Evolutionary conservation across 148 eudicot genomes (phyloP), one percentile per base, ranked within the genome.

Genomic region (Tetragonia tetragonoides): DNA sequence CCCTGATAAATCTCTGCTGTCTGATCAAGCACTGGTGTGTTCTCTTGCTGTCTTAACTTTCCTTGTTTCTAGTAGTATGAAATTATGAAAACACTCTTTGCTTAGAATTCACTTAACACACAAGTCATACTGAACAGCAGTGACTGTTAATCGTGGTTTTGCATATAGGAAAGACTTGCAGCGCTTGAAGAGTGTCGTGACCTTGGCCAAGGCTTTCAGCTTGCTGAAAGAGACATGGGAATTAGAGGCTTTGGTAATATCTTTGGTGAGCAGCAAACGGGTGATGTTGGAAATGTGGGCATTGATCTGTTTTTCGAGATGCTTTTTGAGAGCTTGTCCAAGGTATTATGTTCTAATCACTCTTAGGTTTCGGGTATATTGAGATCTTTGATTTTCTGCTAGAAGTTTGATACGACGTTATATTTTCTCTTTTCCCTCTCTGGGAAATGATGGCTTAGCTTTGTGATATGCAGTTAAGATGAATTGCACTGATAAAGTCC

Each of bases 211-310:
- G 99, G 99, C 42, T 95, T 95, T 81, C 99, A 90, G 75, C 97
- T 95, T 78, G 97, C 99, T 54, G 97, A 95, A 87, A 90, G 93
- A 86, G 99, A 95, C 80, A 95, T 95, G 99, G 93, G 91, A 42
- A 95, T 93, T 39, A 90, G 99, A 87, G 99, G 99, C 38, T 95
- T 93, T 85, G 99, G 99, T 78, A 95, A 93, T 87, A 95, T 95
- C 67, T 95, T 95, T 83, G 99, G 99, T 16, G 99, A 93, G 86
- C 97, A 95, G 80, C 97, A 95, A 83, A 93, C 99, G 28, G 99
- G 99, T 71, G 99, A 95, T 85, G 87, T 95, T 78, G 99, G 97
- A 84, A 93, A 95, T 81, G 97, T 94, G 65, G 93, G 99, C 82
- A 88, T 90, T 78, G 97, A 90, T 85, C 93, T 95, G 81, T 95